Evolutionary conservation across 441 rosid genomes (phyloP), one percentile per base, ranked within the genome.

Genomic region (Corymbia calophylla): DNA sequence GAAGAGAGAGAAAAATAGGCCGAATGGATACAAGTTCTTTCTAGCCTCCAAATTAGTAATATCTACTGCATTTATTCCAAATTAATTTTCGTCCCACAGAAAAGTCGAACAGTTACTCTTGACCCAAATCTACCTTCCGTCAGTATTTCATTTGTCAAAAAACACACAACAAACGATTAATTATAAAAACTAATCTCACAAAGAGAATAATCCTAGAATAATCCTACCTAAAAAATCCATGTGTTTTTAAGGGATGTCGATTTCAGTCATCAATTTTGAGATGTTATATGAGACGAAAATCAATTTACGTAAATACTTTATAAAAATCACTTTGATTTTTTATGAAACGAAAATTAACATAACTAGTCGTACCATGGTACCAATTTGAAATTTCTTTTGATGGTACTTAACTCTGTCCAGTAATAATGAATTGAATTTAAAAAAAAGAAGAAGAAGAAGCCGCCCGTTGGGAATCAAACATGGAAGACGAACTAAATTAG

Each of bases 1-100:
- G 6, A 58, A 23, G 10, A 39, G 39, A 39, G 1, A 56, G 23
- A 23, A 58, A 6, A 58, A 6, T 25, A 25, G 0, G 70, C 70
- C 1, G 5, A 35, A 19, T 15, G 4, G 1, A 19, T 21, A 1
- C 48, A 8, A 0, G 15, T 27, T 35, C 27, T 68, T 35, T 2
- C 27, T 31, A 17, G 77, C 44, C 44, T 16, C 4, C 62, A 56
- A 56, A 35, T 35, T 35, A 35, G 39, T 4, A 35, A 39, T 39
- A 39, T 39, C 44, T 39, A 56, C 1, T 13, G 9, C 5, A 9
- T 9, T 70, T 17, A 35, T 39, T 32, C 1, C 0, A 70, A 70
- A 5, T 70, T 32, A 32, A 66, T 4, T 68, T 32, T 66, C 39
- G 1, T 70, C 81, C 2, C 39, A 9, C 14, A 32, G 10, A 70